These are phyloP conservation scores for Tylopilus sp. DNA, from an alignment of 768 basidiomycete species.

Conservation along the genomic window DNA sequence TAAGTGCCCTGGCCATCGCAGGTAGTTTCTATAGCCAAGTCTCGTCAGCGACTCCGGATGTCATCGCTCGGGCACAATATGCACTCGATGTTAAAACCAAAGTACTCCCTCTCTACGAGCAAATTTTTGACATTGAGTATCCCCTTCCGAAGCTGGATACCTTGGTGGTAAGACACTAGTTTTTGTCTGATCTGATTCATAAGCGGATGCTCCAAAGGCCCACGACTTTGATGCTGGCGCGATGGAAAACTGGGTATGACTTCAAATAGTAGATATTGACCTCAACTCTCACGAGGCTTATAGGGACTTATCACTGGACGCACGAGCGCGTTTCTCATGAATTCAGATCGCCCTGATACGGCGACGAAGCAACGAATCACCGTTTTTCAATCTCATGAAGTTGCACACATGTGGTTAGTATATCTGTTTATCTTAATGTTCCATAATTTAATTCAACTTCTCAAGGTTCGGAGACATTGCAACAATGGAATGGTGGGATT, in stretches of 20 bases:
- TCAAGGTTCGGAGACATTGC: constrained; percentile 86
- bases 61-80: constrained; percentile 80
- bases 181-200: neutral
- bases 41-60: constrained; percentile 66
- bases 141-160: constrained; percentile 95
- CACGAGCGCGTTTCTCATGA: constrained; percentile 75
- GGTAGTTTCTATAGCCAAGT: neutral
- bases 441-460: constrained; percentile 11
- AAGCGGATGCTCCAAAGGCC: constrained; percentile 39
- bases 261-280: neutral
- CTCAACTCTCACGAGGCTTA: constrained; percentile 1
- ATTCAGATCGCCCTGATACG: constrained; percentile 71
- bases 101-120: constrained; percentile 87
- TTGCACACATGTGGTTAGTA: constrained; percentile 75
- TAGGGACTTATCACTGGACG: constrained; percentile 86
- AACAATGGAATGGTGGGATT: constrained; percentile 93
- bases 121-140: constrained; percentile 88
- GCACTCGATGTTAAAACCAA: constrained; percentile 82
- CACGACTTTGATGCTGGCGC: constrained; percentile 88
- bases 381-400: constrained; percentile 78
- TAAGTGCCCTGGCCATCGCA: constrained; percentile 27
- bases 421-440: neutral
- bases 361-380: constrained; percentile 78
- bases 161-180: constrained; percentile 55
- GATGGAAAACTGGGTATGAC: constrained; percentile 84